Evolutionary conservation across 768 basidiomycete genomes (phyloP), one percentile per base, ranked within the genome.

Genomic region (Dioszegia aurantiaca): DNA sequence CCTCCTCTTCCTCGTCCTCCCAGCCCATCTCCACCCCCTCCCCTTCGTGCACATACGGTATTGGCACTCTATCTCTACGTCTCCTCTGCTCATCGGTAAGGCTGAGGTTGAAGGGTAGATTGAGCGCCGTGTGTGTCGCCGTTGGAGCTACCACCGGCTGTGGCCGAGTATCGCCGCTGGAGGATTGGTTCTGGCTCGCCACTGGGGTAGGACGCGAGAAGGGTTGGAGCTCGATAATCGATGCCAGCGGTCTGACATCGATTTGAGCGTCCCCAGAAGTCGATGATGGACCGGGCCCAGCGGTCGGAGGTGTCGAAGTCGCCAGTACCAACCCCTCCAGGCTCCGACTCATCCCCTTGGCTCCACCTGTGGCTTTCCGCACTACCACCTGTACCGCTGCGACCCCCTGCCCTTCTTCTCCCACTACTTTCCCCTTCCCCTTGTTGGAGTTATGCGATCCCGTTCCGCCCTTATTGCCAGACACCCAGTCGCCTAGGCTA

Each of bases 41-140:
- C 84, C 90, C 89, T 80, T 89, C 85, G 69, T 93, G 91, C 2
- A 82, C 88, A 70, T 95, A 99, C 2, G 94, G 94, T 36, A 97
- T 78, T 14, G 90, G 87, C 1, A 97, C 91, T 58, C 84, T 82
- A 1, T 89, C 85, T 51, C 90, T 82, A 21, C 87, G 86, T 60
- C 83, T 82, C 69, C 86, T 85, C 71, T 97, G 94, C 23, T 87
- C 83, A 16, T 83, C 80, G 9, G 91, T 97, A 54, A 97, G 82
- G 52, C 79, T 83, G 27, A 97, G 82, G 73, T 95, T 95, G 81
- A 98, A 97, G 0, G 90, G 82, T n/a, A 88, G 76, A 63, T 84
- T 82, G 53, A 85, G 82, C 2, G 84, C 85, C 1, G 86, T 83
- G 67, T 90, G 85, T 4, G 79, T 77, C 8, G 49, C 54, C 21